Percentiles rank a stretch among this genome's conserved stretches.
phyloP scores from a whole-genome alignment of 495 filamentous ascomycete species.

The Trichoderma asperelloides region DNA sequence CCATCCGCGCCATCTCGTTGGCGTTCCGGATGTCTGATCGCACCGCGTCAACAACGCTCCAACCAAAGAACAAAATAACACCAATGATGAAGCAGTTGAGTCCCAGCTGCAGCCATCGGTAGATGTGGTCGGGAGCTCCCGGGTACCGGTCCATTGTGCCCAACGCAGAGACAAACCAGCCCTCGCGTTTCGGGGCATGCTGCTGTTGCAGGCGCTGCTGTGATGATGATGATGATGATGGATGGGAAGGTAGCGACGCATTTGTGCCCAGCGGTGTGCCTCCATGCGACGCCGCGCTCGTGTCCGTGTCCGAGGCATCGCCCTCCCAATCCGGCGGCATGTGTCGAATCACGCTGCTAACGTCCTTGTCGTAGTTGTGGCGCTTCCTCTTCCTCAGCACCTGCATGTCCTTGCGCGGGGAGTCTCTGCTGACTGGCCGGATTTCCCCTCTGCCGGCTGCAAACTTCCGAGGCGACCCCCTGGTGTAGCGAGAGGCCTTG shows the following conservation, averaged over 20 bases:
- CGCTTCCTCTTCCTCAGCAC: constrained; percentile 41
- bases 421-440: constrained; percentile 23
- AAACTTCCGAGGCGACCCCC: constrained; percentile 29
- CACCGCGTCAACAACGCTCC: constrained; percentile 59
- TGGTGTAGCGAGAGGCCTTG: constrained; percentile 32
- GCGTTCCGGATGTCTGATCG: constrained; percentile 66
- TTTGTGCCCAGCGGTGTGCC: constrained; percentile 15
- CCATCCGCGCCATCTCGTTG: constrained; percentile 50
- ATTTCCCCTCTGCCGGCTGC: constrained; percentile 38
- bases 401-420: constrained; percentile 18
- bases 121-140: constrained; percentile 74
- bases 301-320: constrained; percentile 38
- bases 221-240: background rate
- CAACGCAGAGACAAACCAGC: constrained; percentile 50
- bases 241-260: background rate
- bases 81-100: constrained; percentile 69
- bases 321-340: constrained; percentile 46
- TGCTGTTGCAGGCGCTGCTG: constrained; percentile 16
- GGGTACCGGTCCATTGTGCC: constrained; percentile 69
- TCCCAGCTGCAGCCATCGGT: constrained; percentile 71
- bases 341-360: constrained; percentile 29
- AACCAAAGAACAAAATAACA: constrained; percentile 60
- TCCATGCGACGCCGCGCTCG: constrained; percentile 18
- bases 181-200: constrained; percentile 17
- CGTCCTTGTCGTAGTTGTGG: constrained; percentile 30